Evolutionary conservation across 169 alveolate species (phyloP).

Genomic region (Plasmodium berghei): DNA sequence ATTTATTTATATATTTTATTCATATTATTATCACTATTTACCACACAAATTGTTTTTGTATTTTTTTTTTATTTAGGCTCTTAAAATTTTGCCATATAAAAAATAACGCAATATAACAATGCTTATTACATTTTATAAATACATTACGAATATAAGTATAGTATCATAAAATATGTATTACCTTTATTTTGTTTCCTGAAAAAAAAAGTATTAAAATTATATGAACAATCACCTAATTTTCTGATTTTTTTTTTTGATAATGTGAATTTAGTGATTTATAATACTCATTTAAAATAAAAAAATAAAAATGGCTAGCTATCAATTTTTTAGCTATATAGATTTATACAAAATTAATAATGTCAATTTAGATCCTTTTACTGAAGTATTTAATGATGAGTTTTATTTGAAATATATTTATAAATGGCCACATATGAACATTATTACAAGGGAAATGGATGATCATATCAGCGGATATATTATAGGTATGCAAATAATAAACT

Average conservation of each 20-base stretch:
- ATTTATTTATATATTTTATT: too few relatives aligned
- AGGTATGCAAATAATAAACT: conserved; percentile 5
- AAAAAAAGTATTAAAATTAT: background rate
- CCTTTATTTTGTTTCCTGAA: background rate
- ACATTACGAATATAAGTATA: too few relatives aligned
- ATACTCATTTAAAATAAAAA: background rate
- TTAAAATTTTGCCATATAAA: too few relatives aligned
- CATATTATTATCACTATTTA: too few relatives aligned
- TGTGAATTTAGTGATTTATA: background rate
- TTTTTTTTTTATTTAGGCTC: too few relatives aligned
- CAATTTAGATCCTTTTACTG: conserved; percentile 75
- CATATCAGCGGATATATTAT: conserved; percentile 67
- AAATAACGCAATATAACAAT: too few relatives aligned
- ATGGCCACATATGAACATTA: conserved; percentile 71
- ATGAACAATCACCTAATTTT: background rate
- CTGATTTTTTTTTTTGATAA: background rate
- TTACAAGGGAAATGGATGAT: conserved; percentile 41
- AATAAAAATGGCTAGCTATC: conserved; percentile 66
- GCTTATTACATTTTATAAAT: too few relatives aligned
- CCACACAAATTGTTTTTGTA: too few relatives aligned
- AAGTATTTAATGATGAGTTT: conserved; percentile 55
- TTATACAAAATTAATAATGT: conserved; percentile 60
- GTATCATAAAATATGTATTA: too few relatives aligned
- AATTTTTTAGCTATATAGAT: conserved; percentile 61
- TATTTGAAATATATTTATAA: conserved; percentile 60